phyloP scores from a whole-genome alignment of 192 early-diverging fungal genomes.

The Spizellomyces sp. region DNA sequence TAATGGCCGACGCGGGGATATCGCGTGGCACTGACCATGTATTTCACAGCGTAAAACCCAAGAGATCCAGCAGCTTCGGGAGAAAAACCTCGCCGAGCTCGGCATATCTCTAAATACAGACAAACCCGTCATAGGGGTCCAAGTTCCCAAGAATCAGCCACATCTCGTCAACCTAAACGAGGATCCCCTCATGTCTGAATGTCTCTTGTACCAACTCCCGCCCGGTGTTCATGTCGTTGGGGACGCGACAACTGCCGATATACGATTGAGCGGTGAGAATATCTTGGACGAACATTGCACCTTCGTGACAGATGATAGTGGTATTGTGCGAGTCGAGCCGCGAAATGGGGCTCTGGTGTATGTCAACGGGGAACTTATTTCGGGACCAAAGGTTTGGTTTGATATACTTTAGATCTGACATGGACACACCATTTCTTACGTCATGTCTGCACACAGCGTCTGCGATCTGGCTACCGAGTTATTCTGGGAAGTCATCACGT shows the following conservation, averaged over 20 bases:
- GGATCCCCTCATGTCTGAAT: slow-evolving; percentile 87
- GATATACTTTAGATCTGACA: not conserved
- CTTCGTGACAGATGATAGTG: slow-evolving; percentile 58
- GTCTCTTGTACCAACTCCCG: slow-evolving; percentile 85
- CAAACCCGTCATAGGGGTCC: slow-evolving; percentile 71
- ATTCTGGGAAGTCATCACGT: slow-evolving; percentile 82
- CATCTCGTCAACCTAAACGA: slow-evolving; percentile 90
- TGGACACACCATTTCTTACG: not conserved
- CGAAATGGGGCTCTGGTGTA: slow-evolving; percentile 60
- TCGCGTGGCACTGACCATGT: not conserved
- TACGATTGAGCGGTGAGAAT: slow-evolving; percentile 63
- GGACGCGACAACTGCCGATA: slow-evolving; percentile 40
- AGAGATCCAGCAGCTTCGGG: slow-evolving; percentile 71
- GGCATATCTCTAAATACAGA: slow-evolving; percentile 62
- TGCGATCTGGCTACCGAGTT: slow-evolving; percentile 76
- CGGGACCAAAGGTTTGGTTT: slow-evolving; percentile 11
- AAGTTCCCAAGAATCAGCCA: slow-evolving; percentile 75
- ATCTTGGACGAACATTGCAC: slow-evolving; percentile 70
- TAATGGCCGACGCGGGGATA: not conserved
- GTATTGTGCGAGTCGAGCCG: slow-evolving; percentile 65
- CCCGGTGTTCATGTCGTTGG: slow-evolving; percentile 75
- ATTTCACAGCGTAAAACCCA: slow-evolving; percentile 57
- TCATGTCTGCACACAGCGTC: slow-evolving; percentile 6
- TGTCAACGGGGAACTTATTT: slow-evolving; percentile 77
- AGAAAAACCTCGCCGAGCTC: slow-evolving; percentile 74